phyloP scores from a whole-genome alignment of 306 rosid genomes.

The Malus asiatica region DNA sequence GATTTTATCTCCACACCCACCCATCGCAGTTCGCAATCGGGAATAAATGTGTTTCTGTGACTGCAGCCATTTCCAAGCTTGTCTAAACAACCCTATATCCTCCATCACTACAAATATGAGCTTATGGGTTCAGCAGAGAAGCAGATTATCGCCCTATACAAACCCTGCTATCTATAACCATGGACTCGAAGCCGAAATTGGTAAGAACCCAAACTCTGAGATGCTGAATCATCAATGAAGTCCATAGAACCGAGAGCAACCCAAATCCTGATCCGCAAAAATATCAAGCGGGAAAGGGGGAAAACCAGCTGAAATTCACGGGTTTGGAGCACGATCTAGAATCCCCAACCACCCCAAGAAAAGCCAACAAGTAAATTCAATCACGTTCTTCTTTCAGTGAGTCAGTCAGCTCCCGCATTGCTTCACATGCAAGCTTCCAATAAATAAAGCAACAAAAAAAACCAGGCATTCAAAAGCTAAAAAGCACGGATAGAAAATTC shows the following conservation, averaged over 20 bases:
- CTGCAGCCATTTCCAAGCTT: constrained; percentile 80
- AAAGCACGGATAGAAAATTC: constrained; percentile 14
- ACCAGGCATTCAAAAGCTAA: constrained; percentile 27
- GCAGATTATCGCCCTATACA: not conserved
- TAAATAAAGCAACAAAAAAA: constrained; percentile 28
- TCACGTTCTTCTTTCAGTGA: constrained; percentile 36
- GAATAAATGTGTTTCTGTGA: constrained; percentile 54
- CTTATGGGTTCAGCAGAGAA: not conserved
- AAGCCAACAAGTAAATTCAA: constrained; percentile 32
- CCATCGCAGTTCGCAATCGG: constrained; percentile 31
- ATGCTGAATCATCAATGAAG: constrained; percentile 42
- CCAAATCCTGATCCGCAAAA: constrained; percentile 33
- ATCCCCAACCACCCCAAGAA: constrained; percentile 20
- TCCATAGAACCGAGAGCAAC: constrained; percentile 24
- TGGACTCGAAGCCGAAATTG: constrained; percentile 12
- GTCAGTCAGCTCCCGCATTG: constrained; percentile 51
- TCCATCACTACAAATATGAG: constrained; percentile 48
- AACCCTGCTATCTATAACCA: constrained; percentile 32
- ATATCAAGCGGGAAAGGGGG: constrained; percentile 9
- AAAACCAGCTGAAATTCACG: constrained; percentile 22
- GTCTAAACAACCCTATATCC: constrained; percentile 77
- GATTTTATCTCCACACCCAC: constrained; percentile 42
- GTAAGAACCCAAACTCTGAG: constrained; percentile 6
- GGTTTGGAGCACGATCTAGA: constrained; percentile 23
- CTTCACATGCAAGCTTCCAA: constrained; percentile 73